These are phyloP conservation scores for Periconia digitata DNA, from an alignment of 2,329 filamentous ascomycete species.

Conservation along the genomic window DNA sequence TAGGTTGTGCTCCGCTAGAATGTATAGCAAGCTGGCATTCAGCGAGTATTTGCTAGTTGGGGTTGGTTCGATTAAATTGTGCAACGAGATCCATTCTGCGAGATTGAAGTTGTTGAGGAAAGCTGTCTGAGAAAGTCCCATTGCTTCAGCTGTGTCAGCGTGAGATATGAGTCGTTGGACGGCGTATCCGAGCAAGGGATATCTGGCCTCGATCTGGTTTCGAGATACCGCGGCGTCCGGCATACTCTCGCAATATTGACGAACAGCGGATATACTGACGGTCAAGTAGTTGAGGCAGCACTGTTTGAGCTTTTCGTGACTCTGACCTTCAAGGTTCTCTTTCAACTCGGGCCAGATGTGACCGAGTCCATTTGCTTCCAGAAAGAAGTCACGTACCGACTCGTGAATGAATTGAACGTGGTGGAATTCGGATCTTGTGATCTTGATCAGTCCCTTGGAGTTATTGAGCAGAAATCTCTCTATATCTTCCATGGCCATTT, in stretches of 20 bases:
- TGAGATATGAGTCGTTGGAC: conserved; percentile 46
- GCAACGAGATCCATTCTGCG: conserved; percentile 24
- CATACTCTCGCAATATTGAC: conserved; percentile 5
- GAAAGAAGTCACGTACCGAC: conserved; percentile 40
- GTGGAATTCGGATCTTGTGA: conserved; percentile 13
- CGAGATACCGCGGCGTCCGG: conserved; percentile 10
- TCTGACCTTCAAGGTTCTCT: conserved; percentile 29
- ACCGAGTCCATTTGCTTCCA: conserved; percentile 35
- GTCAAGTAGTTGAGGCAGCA: conserved; percentile 48
- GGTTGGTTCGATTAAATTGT: conserved; percentile 36
- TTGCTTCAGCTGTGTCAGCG: conserved; percentile 38
- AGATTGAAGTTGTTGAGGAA: conserved; percentile 22
- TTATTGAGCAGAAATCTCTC: conserved; percentile 16
- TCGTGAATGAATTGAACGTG: conserved; percentile 32
- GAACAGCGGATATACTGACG: conserved; percentile 14
- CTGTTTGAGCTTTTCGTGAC: conserved; percentile 49
- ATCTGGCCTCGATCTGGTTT: conserved; percentile 19
- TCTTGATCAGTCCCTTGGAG: conserved; percentile 19
- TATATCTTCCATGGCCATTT: conserved; percentile 12
- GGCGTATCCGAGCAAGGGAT: conserved; percentile 52
- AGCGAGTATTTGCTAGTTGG: conserved; percentile 7
- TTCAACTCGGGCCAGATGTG: conserved; percentile 34
- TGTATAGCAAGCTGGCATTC: conserved; percentile 7
- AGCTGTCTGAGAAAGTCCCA: conserved; percentile 13
- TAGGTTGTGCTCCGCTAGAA: conserved; percentile 7